Evolutionary conservation across 2,329 filamentous ascomycete genomes (phyloP), one percentile per base, ranked within the genome.

Genomic region (Helotiales sp.): DNA sequence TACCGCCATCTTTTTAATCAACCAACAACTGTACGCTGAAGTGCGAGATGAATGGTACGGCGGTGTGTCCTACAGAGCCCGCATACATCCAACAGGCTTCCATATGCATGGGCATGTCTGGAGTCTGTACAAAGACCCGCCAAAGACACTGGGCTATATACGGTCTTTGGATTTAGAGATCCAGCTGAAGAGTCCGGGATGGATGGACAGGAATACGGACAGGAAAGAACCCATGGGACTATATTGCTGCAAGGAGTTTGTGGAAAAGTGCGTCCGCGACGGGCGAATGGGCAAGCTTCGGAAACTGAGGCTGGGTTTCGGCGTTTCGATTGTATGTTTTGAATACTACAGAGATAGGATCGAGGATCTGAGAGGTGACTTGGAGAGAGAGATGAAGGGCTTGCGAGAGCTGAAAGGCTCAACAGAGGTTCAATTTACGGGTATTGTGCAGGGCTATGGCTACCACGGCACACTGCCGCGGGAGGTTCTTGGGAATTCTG

Each of bases 281-380:
- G 70, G 22, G 81, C 79, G 1, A 49, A 79, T 20, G 63, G 74
- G 80, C 24, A 68, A 74, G 32, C 65, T 83, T 28, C 80, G 59
- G 45, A 30, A 22, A 24, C 32, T 50, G 6, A 28, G 26, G 24
- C 20, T 61, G 13, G 24, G 45, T 6, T 49, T 49, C n/a, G 45
- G 45, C 11, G 45, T 49, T 26, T 49, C 45, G 20, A 26, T 49
- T 15, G 45, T 49, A 8, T 49, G 45, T n/a, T 49, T 49, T 49
- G 45, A 49, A 20, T 20, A 49, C 8, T 49, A 49, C 17, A 22
- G 45, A 15, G 45, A 49, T n/a, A 49, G 24, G 17, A 49, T 24
- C 17, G 20, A n/a, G 17, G 45, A 49, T 10, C n/a, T 49, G 45
- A 49, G 45, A 26, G 45, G 32, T 20, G 54, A 81, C 20, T 43